A percentile compares a stretch with the other conserved stretches of the same genome.
phyloP scores from a whole-genome alignment of 352 stramenopile species.

The Thalassiosira livingstoniorum region DNA sequence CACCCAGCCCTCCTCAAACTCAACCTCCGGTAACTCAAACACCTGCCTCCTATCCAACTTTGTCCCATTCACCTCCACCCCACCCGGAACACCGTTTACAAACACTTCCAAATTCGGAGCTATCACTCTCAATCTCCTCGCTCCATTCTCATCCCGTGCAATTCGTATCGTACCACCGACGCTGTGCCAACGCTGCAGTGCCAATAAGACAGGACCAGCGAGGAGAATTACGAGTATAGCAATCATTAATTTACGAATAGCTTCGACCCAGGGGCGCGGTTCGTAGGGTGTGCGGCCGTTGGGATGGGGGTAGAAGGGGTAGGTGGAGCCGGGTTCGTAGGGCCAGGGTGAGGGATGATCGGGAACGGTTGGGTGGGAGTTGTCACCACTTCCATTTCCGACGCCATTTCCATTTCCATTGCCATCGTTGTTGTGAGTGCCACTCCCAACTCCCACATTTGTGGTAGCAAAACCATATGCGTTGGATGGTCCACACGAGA shows the following conservation, averaged over 20 bases:
- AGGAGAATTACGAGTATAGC: conserved; percentile 42
- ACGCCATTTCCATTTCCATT: background rate
- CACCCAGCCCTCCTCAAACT: conserved; percentile 10
- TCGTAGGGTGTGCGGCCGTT: background rate
- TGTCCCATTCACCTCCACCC: conserved; percentile 46
- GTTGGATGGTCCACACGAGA: conserved; percentile 25
- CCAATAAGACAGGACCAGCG: conserved; percentile 38
- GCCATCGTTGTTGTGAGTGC: background rate
- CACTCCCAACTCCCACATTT: background rate
- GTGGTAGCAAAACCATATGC: conserved; percentile 39
- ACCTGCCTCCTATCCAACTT: conserved; percentile 56
- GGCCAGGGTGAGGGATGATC: background rate
- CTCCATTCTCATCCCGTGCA: conserved; percentile 43
- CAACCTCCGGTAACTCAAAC: conserved; percentile 50
- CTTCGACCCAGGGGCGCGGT: conserved; percentile 31
- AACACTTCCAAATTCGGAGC: conserved; percentile 51
- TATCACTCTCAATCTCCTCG: conserved; percentile 35
- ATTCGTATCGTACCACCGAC: conserved; percentile 48
- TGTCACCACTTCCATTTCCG: background rate
- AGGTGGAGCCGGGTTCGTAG: background rate
- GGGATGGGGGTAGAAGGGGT: background rate
- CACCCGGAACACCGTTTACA: conserved; percentile 38
- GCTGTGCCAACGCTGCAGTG: conserved; percentile 29
- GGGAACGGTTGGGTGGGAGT: background rate
- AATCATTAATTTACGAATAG: conserved; percentile 50